These are phyloP conservation scores for Atractiella rhizophila DNA, from an alignment of 768 basidiomycete genomes.

Conservation along the genomic window DNA sequence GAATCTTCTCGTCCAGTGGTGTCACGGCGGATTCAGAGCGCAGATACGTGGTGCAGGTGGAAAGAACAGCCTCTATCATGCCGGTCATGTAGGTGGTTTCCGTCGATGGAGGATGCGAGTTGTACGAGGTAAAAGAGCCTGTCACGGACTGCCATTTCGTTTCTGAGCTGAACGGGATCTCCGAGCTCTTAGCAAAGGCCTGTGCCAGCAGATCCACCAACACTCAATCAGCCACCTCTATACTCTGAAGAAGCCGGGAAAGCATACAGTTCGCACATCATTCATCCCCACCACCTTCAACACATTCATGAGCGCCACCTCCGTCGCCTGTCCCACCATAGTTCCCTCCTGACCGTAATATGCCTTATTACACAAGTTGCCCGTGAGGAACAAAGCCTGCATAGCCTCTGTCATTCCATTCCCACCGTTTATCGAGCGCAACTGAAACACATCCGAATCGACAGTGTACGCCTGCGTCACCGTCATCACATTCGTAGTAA, in stretches of 20 bases:
- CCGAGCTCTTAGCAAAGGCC: constrained; percentile 27
- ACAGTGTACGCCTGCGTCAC: constrained; percentile 69
- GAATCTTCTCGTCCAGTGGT: constrained; percentile 40
- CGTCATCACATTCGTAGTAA: constrained; percentile 90
- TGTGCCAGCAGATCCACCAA: not conserved
- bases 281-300: constrained; percentile 37
- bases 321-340: constrained; percentile 69
- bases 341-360: constrained; percentile 44
- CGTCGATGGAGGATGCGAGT: constrained; percentile 14
- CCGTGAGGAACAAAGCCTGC: constrained; percentile 49
- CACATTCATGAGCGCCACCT: constrained; percentile 70
- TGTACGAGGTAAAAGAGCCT: constrained; percentile 25
- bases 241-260: not conserved
- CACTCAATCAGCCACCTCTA: not conserved
- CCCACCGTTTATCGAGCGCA: constrained; percentile 30
- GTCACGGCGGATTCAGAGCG: constrained; percentile 75
- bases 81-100: constrained; percentile 78
- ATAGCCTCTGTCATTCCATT: constrained; percentile 37
- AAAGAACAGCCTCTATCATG: constrained; percentile 63
- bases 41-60: constrained; percentile 68
- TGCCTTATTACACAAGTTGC: constrained; percentile 74
- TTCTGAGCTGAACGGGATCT: constrained; percentile 79
- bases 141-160: constrained; percentile 79
- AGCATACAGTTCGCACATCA: constrained; percentile 45
- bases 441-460: constrained; percentile 40